phyloP scores from a whole-genome alignment of 805 yeast species.

The Monosporozyma yasuniensis region DNA sequence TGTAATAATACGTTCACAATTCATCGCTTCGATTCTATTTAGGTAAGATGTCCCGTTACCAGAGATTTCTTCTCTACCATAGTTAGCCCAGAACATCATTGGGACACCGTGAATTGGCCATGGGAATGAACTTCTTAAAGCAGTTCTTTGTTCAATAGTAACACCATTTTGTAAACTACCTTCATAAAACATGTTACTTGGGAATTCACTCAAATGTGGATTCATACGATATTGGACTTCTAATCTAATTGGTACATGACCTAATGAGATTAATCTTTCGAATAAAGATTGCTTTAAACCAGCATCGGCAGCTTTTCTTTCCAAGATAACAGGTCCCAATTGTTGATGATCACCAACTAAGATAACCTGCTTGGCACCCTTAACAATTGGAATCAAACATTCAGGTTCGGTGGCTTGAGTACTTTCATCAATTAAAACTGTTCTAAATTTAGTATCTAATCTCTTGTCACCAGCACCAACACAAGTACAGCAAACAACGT shows the following conservation, averaged over 20 bases:
- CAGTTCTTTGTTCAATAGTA: conserved; percentile 58
- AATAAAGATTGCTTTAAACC: conserved; percentile 82
- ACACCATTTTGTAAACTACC: conserved; percentile 91
- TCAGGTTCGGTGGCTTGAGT: conserved; percentile 95
- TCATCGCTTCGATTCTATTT: conserved; percentile 84
- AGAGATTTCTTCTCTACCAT: conserved; percentile 83
- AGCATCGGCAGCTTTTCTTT: conserved; percentile 73
- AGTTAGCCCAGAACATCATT: conserved; percentile 94
- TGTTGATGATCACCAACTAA: conserved; percentile 95
- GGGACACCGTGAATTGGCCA: conserved; percentile 83
- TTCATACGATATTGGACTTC: conserved; percentile 96
- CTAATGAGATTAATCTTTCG: conserved; percentile 74
- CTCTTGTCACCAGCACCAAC: conserved; percentile 82
- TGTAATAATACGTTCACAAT: conserved; percentile 71
- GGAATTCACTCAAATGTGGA: conserved; percentile 77
- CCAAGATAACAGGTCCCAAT: conserved; percentile 83
- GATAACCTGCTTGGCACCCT: conserved; percentile 82
- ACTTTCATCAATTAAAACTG: conserved; percentile 84
- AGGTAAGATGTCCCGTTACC: conserved; percentile 72
- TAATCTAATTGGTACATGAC: conserved; percentile 75
- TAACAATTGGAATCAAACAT: conserved; percentile 76
- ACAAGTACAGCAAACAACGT: conserved; percentile 85
- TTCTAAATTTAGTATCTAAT: conserved; percentile 52
- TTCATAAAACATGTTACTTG: conserved; percentile 87
- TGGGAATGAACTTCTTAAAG: conserved; percentile 57